Base-by-base conservation (phyloP, 2,329 filamentous ascomycete species). In the Penicillium sp. region DNA sequence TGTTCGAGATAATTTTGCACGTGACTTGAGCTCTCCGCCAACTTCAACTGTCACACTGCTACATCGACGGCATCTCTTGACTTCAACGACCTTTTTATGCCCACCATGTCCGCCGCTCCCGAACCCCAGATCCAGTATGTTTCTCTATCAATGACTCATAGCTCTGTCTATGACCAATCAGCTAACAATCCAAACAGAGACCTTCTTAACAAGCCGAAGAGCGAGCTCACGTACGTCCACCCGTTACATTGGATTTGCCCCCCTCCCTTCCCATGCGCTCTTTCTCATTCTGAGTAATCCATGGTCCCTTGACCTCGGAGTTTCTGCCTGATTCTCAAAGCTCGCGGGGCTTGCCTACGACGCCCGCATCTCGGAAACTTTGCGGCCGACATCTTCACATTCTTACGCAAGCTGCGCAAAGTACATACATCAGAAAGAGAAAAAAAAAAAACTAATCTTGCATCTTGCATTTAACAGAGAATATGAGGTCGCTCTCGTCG, bases 191-290 rank as follows among this genome's bases (percentile, higher is more conserved):
- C 49, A 16, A 57, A 58, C 73, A 95, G 91, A 78, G 92, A 96
- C 76, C 86, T 96, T 70, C 85, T 95, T 64, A 87, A 85, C 75
- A 96, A 96, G 83, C 87, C 90, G 64, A 90, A 91, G 77, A 86
- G 83, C 70, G 92, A 97, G 74, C 88, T 96, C 78, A 96, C 92
- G 91, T 95, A 86, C 67, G 88, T 83, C 44, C 38, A 40, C 20
- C 32, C 52, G 24, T 49, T 20, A 35, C 14, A 54, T 29, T 35
- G 4, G 20, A 18, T 29, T 54, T 53, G 11, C 31, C 31, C 26
- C 37, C n/a, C 24, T 51, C 53, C 10, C 46, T 57, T 31, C 44
- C 40, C 45, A 51, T 35, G 52, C 38, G 45, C 7, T 20, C 5
- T 34, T 42, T 4, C 54, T 46, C 58, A 39, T 49, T 45, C 11